Evolutionary conservation across 352 stramenopile genomes (phyloP).

Genomic region (Phytophthora megakarya): DNA sequence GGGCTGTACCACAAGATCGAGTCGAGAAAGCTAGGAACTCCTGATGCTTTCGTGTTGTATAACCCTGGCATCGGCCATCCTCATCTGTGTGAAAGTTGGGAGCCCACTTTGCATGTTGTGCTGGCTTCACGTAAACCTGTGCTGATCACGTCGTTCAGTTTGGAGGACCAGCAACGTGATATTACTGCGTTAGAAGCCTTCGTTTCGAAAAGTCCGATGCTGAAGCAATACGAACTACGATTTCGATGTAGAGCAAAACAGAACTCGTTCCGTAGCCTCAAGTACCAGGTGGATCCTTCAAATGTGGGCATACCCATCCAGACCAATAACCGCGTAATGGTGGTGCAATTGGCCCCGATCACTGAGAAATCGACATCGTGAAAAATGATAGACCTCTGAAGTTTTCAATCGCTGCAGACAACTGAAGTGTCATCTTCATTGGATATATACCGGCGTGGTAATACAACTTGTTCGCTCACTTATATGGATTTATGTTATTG

Average conservation of each 20-base stretch:
- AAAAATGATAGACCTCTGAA: not conserved
- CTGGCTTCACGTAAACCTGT: constrained; percentile 50
- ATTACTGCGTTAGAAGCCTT: constrained; percentile 48
- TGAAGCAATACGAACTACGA: constrained; percentile 26
- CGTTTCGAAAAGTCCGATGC: constrained; percentile 3
- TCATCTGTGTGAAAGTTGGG: constrained; percentile 50
- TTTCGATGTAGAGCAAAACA: constrained; percentile 45
- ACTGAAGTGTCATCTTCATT: constrained; percentile 26
- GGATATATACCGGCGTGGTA: constrained; percentile 20
- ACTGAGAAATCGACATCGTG: constrained; percentile 7
- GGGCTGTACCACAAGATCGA: constrained; percentile 61
- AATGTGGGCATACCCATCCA: constrained; percentile 50
- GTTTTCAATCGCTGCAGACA: not conserved
- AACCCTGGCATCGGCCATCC: constrained; percentile 75
- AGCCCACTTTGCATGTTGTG: constrained; percentile 54
- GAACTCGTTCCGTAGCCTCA: constrained; percentile 71
- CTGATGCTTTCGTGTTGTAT: constrained; percentile 72
- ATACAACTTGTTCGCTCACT: constrained; percentile 28
- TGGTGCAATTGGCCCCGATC: constrained; percentile 39
- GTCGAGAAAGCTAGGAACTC: constrained; percentile 21
- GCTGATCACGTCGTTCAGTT: constrained; percentile 70
- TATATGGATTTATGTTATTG: constrained; percentile 42
- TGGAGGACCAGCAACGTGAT: constrained; percentile 64
- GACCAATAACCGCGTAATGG: constrained; percentile 61
- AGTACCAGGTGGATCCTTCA: constrained; percentile 57